Base-by-base conservation (phyloP, 2,329 filamentous ascomycete species). In the Tympanopsis confertula region DNA sequence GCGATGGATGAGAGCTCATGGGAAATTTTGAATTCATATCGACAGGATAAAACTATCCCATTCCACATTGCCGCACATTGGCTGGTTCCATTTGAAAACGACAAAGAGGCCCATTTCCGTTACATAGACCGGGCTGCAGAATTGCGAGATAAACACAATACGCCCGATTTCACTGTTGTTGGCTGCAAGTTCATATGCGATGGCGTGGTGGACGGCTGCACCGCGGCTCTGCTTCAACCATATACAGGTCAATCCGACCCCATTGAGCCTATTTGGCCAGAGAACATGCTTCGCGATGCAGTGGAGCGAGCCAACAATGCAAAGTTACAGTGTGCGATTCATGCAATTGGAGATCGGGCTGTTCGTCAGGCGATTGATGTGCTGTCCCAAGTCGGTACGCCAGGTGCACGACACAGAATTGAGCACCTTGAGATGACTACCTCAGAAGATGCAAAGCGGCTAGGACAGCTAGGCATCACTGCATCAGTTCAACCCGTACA, bases 161-260 rank as follows among this genome's bases (percentile, higher is more conserved):
- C 54, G 10, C 64, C 64, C 0, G 50, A 61, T 36, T 55, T 66
- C 32, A 58, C 58, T 10, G 53, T 70, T 19, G 54, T 60, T 0
- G 66, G 66, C 5, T 65, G 69, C 45, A 69, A 70, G 39, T 39
- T 69, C 18, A 68, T 70, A 41, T 61, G 58, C 38, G 66, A 70
- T 40, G 66, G 66, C 3, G 62, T 68, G 1, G 56, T 70, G 26
- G 66, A 69, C 41, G 65, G 63, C 10, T 70, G 66, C 45, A 69
- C 66, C 5, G 66, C 66, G 7, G 63, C 65, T 2, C 53, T 70
- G 4, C 43, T 54, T 7, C 54, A 67, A 38, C 65, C 66, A 1
- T 69, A 69, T 41, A 56, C 56, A 3, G 47, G 49, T n/a, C 61
- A 59, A 36, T 50, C 50, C 3, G 49, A 55, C 38, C 58, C 52